Base-by-base conservation (phyloP, 495 filamentous ascomycete species). In the Bombardia bombarda region DNA sequence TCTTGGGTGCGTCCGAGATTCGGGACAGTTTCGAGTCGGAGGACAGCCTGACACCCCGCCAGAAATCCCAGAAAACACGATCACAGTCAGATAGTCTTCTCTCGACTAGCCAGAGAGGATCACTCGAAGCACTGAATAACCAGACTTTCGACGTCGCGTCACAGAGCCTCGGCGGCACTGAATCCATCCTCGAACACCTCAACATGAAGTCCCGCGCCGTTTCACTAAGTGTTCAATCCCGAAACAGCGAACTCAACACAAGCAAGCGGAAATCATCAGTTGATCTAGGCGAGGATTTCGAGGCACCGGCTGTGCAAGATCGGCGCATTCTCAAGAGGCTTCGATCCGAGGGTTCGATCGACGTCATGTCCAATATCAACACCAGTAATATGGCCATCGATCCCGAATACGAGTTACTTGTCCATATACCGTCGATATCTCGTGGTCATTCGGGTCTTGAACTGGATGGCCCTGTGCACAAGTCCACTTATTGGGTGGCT, bases 401-500 rank as follows among this genome's bases (percentile, higher is more conserved):
- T 6, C 45, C 55, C 16, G 68, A 74, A 21, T 59, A 54, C 24
- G 52, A 49, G 17, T 46, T 72, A 13, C 51, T 70, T 20, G 60
- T 53, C 17, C 46, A 60, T n/a, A 51, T 74, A 0, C 65, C 66
- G 2, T 47, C 53, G 19, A 57, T 68, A 17, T 18, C 45, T 10
- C 56, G 57, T 19, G 52, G 45, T 4, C 49, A 60, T 12, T 63
- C 61, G 7, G 60, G 59, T 25, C 63, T 72, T 17, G 69, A 73
- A 39, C 73, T 74, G 36, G 71, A 76, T 38, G 67, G 58, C 32
- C 63, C 64, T 7, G 58, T 74, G 8, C 59, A 66, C 34, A 68
- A 74, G 34, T 65, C 60, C n/a, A 57, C 58, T 2, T 78, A 66
- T 43, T 78, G 73, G 73, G 57, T 63, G 35, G 62, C 63, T 13